A percentile compares a stretch with the other conserved stretches of the same genome.
Conservation (phyloP, 805 yeast genomes). For the Starmerella asiatica region DNA sequence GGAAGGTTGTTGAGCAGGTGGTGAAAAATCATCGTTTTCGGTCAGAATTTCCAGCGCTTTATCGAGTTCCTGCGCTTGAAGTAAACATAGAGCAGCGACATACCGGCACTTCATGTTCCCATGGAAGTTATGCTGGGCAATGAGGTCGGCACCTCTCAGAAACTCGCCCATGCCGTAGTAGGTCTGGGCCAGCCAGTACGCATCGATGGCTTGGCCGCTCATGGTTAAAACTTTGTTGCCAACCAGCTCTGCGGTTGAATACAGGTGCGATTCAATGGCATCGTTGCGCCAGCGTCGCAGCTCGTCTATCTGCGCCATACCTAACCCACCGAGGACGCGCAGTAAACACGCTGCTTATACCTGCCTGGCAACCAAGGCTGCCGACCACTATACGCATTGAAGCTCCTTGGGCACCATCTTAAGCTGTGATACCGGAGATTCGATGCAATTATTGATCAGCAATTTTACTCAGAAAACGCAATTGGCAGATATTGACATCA, state of each 20-base stretch:
- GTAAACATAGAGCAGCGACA: constrained; percentile 57
- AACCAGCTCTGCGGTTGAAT: constrained; percentile 73
- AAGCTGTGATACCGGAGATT: too few relatives aligned
- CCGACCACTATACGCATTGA: too few relatives aligned
- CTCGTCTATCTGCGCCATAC: constrained; percentile 59
- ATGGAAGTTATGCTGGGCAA: constrained; percentile 38
- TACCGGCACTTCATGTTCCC: constrained; percentile 54
- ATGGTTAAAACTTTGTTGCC: constrained; percentile 81
- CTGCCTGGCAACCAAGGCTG: too few relatives aligned
- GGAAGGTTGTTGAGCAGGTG: background rate
- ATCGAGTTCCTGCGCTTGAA: constrained; percentile 42
- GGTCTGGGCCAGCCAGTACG: constrained; percentile 92
- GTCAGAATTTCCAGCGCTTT: constrained; percentile 67
- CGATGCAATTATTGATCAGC: too few relatives aligned
- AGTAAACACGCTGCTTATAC: too few relatives aligned
- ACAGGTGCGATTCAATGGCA: constrained; percentile 83
- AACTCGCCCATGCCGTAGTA: constrained; percentile 64
- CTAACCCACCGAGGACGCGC: too few relatives aligned
- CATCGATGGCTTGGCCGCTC: constrained; percentile 80
- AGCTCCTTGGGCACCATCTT: too few relatives aligned
- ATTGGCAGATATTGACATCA: too few relatives aligned
- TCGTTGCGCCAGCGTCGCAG: constrained; percentile 87
- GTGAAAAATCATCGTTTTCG: background rate
- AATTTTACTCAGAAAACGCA: too few relatives aligned
- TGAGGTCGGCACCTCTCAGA: constrained; percentile 60